These are phyloP conservation scores for Galeopsis tetrahit DNA, from an alignment of 257 asterid genomes.

Conservation along the genomic window DNA sequence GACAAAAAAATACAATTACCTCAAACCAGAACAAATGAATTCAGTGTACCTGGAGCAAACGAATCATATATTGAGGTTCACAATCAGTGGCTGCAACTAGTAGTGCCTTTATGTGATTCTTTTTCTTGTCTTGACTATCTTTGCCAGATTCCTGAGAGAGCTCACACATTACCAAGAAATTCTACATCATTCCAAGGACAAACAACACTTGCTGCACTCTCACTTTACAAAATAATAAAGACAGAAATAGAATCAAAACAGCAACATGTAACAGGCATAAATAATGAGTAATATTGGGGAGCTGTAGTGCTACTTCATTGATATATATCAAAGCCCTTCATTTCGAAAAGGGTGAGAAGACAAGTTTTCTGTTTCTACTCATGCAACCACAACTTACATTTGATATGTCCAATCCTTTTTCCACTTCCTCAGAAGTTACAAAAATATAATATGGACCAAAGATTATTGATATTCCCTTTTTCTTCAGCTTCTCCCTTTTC, in stretches of 20 bases:
- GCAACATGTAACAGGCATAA: slow-evolving; percentile 9
- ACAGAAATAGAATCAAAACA: slow-evolving; percentile 11
- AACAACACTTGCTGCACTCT: slow-evolving; percentile 14
- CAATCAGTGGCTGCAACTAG: slow-evolving; percentile 96
- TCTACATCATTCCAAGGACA: slow-evolving; percentile 18
- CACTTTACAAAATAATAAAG: slow-evolving; percentile 18
- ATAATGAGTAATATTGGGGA: background rate
- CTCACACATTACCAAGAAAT: slow-evolving; percentile 27
- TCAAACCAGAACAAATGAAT: background rate
- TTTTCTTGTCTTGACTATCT: slow-evolving; percentile 92
- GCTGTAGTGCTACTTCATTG: background rate
- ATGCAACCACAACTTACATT: background rate
- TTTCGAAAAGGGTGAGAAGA: background rate
- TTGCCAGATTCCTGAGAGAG: slow-evolving; percentile 86
- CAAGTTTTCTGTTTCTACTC: slow-evolving; percentile 3
- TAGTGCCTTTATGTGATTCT: slow-evolving; percentile 79
- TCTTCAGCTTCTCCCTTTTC: background rate
- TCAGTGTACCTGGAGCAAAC: slow-evolving; percentile 83
- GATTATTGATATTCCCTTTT: slow-evolving; percentile 8
- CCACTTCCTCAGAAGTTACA: background rate
- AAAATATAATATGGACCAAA: slow-evolving; percentile 11
- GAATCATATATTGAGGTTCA: slow-evolving; percentile 94
- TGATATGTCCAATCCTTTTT: background rate
- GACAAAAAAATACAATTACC: no score
- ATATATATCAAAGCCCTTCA: background rate